Evolutionary conservation across 495 filamentous ascomycete species (phyloP), one percentile per base, ranked within the genome.

Genomic region (Aspergillus steynii): DNA sequence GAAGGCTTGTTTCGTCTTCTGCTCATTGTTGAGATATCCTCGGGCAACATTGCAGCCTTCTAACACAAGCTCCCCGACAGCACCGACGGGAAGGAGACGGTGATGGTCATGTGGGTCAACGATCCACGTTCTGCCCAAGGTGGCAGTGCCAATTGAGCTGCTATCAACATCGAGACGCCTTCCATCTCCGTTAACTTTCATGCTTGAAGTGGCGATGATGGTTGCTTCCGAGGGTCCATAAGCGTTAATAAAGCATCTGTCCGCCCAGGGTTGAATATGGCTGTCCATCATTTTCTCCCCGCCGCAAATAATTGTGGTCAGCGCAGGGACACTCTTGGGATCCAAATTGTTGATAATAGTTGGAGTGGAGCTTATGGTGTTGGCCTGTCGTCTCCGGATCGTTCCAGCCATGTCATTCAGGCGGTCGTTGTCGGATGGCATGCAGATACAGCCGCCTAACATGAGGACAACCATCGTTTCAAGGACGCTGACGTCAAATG

Each of bases 381-480:
- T 82, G 15, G 70, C 79, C 12, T 69, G 58, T 67, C 79, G 74
- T 28, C 75, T 71, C 15, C 65, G 67, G 14, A 82, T 79, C 7
- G 73, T 73, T 51, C 68, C 61, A 61, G 78, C 47, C 60, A 82
- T n/a, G 80, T 75, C 60, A 77, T 79, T 68, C 74, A 77, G 50
- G 54, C 86, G 66, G 77, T 83, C 79, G 12, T 79, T 78, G 47
- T 88, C 81, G 0, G 83, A 85, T 2, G 88, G 87, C 3, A 88
- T 79, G 66, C 87, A 90, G 8, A 90, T 76, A 59, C 85, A 88
- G 4, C 84, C 87, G 31, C 87, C 88, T 4, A 73, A 71, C 28
- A 85, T 84, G 1, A 93, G 72, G 0, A 86, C 86, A 5, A 86
- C 84, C 55, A 90, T 82, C 4, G 89, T 85, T 58, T 92, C 89